Percentiles rank a stretch among this genome's conserved stretches.
Evolutionary conservation across 176 grass and related monocot genomes (phyloP).

Genomic region (Triticum turgidum): DNA sequence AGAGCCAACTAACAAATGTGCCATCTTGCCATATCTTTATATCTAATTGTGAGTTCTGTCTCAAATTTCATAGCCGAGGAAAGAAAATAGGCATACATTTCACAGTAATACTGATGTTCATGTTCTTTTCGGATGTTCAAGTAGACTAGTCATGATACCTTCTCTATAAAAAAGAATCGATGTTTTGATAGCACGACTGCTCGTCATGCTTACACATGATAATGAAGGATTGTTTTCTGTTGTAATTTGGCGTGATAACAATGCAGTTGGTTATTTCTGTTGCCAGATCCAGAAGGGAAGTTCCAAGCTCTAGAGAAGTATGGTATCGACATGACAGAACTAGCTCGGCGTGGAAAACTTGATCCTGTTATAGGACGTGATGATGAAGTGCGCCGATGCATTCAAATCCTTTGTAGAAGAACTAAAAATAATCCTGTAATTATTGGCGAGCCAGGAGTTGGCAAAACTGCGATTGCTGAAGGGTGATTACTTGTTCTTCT

Average conservation of each 20-base stretch:
- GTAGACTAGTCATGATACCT: not conserved
- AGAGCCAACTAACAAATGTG: not conserved
- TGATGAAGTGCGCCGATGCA: slow-evolving; percentile 86
- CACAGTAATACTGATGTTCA: not conserved
- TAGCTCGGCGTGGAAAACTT: slow-evolving; percentile 80
- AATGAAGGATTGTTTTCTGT: not conserved
- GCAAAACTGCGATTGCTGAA: slow-evolving; percentile 96
- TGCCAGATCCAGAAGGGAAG: slow-evolving; percentile 90
- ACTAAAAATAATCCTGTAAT: slow-evolving; percentile 98
- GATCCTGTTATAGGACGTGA: slow-evolving; percentile 94
- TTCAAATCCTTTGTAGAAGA: slow-evolving; percentile 94
- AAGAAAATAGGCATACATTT: not conserved
- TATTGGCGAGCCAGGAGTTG: slow-evolving; percentile 93
- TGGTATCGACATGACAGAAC: slow-evolving; percentile 93
- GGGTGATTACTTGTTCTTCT: slow-evolving; percentile 47
- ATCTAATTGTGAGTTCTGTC: not conserved
- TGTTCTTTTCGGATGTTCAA: not conserved
- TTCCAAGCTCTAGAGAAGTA: slow-evolving; percentile 93
- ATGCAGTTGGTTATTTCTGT: slow-evolving; percentile 7
- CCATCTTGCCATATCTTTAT: not conserved
- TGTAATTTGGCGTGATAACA: not conserved
- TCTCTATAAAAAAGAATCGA: not conserved
- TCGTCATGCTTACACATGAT: not conserved
- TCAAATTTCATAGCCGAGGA: not conserved
- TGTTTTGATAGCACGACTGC: not conserved